Evolutionary conservation across 805 yeast genomes (phyloP), one percentile per base, ranked within the genome.

Genomic region (Hanseniaspora opuntiae): DNA sequence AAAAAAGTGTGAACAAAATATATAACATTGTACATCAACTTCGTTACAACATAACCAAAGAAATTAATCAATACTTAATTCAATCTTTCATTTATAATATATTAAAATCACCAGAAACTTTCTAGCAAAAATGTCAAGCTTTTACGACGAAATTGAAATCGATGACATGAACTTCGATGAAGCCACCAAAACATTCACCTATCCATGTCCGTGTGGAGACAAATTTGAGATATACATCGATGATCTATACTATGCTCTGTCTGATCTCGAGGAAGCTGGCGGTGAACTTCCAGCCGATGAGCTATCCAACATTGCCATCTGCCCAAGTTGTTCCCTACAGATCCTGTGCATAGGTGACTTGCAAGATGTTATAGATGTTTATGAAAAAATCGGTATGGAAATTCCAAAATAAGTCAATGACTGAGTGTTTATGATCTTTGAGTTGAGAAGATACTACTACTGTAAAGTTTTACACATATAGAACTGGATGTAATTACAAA

Each of bases 131-230:
- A 76, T 81, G 73, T 82, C 81, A 58, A 71, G 81, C 1, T 75
- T 82, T 35, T 93, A 93, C 68, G 98, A 93, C 67, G 94, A 93
- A 65, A 82, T 93, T 54, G 98, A 93, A 72, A 93, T 93, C 51
- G 98, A 93, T 68, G 98, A 93, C 66, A 89, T 93, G 81, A 81
- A 88, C 2, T 93, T 79, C 65, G 97, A 93, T 65, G 79, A 89
- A 3, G 73, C 71, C n/a, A 79, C 84, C 14, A 88, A 84, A 65
- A 68, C 86, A 25, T 86, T 89, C 68, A 84, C 87, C 49, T 90
- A 89, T 62, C 98, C 98, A 4, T 93, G 98, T 72, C 98, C 98
- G 0, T 93, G 98, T 68, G 98, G 98, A 10, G 98, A 93, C 67
- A 75, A 81, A 62, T 93, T 93, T 68, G 95, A 90, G 63, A 85